Evolutionary conservation across 2,329 filamentous ascomycete genomes (phyloP).

Genomic region (Aspergillus sp.): DNA sequence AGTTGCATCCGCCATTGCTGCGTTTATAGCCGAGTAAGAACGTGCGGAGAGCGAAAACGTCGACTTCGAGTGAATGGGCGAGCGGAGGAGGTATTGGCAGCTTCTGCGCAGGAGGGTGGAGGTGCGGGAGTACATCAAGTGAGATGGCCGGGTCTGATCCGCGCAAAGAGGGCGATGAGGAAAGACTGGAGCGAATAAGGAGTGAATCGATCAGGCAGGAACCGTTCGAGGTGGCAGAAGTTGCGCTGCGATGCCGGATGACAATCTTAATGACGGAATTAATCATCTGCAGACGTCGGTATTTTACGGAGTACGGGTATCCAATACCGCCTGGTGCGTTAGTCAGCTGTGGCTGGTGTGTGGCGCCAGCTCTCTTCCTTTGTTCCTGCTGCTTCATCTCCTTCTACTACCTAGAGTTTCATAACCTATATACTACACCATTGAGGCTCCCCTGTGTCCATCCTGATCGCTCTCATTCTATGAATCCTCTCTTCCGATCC

Average conservation of each 20-base stretch:
- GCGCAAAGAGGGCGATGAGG: neutral
- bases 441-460: too few relatives aligned
- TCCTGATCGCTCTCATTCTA: conserved; percentile 8
- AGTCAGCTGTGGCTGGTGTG: conserved; percentile 5
- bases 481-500: conserved; percentile 21
- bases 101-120: conserved; percentile 36
- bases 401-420: neutral
- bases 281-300: neutral
- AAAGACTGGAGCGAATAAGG: neutral
- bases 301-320: neutral
- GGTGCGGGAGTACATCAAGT: conserved; percentile 39
- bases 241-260: too few relatives aligned
- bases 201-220: neutral
- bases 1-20: conserved; percentile 45
- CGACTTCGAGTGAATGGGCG: conserved; percentile 20
- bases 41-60: conserved; percentile 35
- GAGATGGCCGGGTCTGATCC: conserved; percentile 3
- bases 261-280: neutral
- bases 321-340: neutral
- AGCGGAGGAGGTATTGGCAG: conserved; percentile 37
- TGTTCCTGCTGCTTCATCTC: neutral
- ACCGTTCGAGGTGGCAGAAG: too few relatives aligned
- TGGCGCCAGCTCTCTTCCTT: conserved; percentile 7
- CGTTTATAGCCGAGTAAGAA: conserved; percentile 31
- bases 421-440: too few relatives aligned